Base-by-base conservation (phyloP, 306 rosid species). In the Acacia melanoxylon region DNA sequence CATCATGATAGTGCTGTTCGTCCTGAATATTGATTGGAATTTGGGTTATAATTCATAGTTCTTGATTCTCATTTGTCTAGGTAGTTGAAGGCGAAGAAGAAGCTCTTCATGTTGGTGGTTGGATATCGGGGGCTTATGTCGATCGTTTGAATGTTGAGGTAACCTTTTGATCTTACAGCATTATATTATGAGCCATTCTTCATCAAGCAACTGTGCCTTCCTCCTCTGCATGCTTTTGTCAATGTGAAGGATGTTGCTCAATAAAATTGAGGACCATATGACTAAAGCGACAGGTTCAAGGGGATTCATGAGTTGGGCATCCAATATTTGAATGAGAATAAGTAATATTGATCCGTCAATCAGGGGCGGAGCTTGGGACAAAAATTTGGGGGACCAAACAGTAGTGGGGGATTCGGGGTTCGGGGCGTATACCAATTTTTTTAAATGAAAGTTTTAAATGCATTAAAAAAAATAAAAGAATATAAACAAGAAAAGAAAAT, bases 51-150 rank as follows among this genome's bases (percentile, higher is more conserved):
- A 69, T 69, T n/a, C 52, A 1, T n/a, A n/a, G n/a, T n/a, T n/a
- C n/a, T n/a, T n/a, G 33, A 41, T 66, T 40, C 76, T 9, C 56
- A 10, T 35, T 63, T 54, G 29, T 76, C 42, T 85, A 95, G 99
- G 98, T 92, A 3, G 97, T 94, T 79, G 99, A 96, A 96, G 99
- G 97, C 13, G 82, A 89, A 87, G 98, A 92, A 78, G 92, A 85
- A 0, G 93, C 93, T 62, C 85, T 85, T 61, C 87, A 78, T 20
- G 92, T 96, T 15, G 92, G 98, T 51, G 86, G 86, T 81, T 96
- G 98, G 99, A 92, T 92, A 68, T 86, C 94, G 0, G 97, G 87
- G 71, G 97, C 98, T 79, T 92, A 92, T 88, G 93, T 89, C 22
- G 98, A 89, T 80, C 99, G 99, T 71, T 92, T 93, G 35, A 91